Base-by-base conservation (phyloP, 192 early-diverging fungal genomes). In the Rhizophagus sp. region DNA sequence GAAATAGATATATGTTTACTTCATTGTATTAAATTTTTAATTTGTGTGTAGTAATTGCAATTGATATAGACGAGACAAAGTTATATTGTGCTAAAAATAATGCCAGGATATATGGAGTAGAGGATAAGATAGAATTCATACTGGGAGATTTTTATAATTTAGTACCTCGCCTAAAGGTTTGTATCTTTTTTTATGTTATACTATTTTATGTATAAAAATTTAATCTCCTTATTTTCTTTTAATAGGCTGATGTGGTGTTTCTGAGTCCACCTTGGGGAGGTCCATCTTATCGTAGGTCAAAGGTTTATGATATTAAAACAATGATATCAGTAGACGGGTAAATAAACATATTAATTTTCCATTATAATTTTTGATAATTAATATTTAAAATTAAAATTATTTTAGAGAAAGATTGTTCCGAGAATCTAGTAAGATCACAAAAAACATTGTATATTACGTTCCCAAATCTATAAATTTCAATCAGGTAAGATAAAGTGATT, bases 261-360 rank as follows among this genome's bases (percentile, higher is more conserved):
- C 82, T 99, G 80, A 97, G 95, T 72, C 96, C 96, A 61, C 97
- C 97, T 52, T 99, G 97, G 97, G 97, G 97, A 66, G 96, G 94
- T 0, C 95, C 95, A 71, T 83, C 90, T 62, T 98, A 98, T 82
- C 76, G 89, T 17, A 82, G 82, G 5, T 83, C 83, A 9, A 79
- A 88, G 0, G 83, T 84, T 8, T 95, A 88, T 88, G 89, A 95
- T 81, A 73, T 96, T 27, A 87, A 92, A 72, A 82, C 86, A 36
- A 94, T 93, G 88, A 91, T 95, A 77, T 90, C 91, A 33, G 86
- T 95, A 63, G 87, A 94, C 72, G 92, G 94, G 92, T 92, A 91
- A 81, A 80, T 63, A 67, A 9, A 62, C 3, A 62, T 22, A 2
- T n/a, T 6, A 27, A 19, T 66, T 49, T 30, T 49, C 22, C 25